Evolutionary conservation across 2,329 filamentous ascomycete genomes (phyloP), one percentile per base, ranked within the genome.

Genomic region (Xylaria sp.): DNA sequence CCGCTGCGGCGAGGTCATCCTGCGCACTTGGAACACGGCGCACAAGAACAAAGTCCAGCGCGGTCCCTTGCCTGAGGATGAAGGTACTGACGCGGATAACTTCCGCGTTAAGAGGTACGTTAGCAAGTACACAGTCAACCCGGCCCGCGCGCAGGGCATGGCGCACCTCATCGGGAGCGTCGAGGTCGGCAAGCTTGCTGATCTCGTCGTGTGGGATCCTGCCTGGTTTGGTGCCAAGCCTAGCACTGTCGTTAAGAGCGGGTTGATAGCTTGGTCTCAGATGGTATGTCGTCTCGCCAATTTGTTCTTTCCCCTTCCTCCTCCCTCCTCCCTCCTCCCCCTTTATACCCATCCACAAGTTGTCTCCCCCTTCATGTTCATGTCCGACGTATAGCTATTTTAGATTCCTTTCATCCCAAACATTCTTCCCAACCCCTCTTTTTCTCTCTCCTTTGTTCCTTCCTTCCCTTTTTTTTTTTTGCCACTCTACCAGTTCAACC

Each of bases 91-190:
- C 12, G 93, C 92, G 0, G 95, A 98, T 78, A 98, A 98, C 80
- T 94, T 94, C 82, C 86, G 95, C 49, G 95, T 97, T 7, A 97
- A 97, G 84, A 83, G 95, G 31, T 98, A 98, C 79, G 86, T 98
- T 55, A 94, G 91, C 83, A 98, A 98, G 83, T 98, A 98, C 80
- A 98, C 95, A 25, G 90, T 98, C 82, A 98, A 98, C 81, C 94
- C 95, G 1, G 94, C 95, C 12, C 86, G 98, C 70, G 90, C 94
- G 0, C 95, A 98, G 80, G 95, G 95, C 2, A 97, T 98, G 90
- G 82, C 86, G 0, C 95, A 98, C 79, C 76, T 97, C 2, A 88
- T 98, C 71, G 95, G 95, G 8, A 95, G 92, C 74, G 82, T 98
- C 63, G 94, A 98, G 82, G 88, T 94, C 0, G 94, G 94, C 60